Evolutionary conservation across 2,329 filamentous ascomycete genomes (phyloP), one percentile per base, ranked within the genome.

Genomic region (Rutstroemia sp.): DNA sequence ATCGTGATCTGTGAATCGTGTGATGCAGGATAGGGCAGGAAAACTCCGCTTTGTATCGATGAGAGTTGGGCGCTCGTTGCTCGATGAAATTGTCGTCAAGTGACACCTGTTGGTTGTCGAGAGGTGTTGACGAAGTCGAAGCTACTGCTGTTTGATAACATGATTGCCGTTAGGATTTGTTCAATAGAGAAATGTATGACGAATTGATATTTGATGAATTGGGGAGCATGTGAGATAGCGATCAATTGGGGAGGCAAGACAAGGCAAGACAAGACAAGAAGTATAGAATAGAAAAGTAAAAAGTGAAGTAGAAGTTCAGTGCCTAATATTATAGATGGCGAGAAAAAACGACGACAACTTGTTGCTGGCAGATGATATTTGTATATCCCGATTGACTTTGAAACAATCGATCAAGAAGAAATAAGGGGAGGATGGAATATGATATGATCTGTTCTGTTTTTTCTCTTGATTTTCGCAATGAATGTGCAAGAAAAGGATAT

Each of bases 131-230:
- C 47, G 59, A 63, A 57, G 62, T 63, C 57, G 60, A 60, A 58
- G 59, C 63, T 64, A 62, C 60, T 66, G 65, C 69, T 70, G 67
- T 70, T 69, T 68, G 66, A 60, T 57, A 65, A 64, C 68, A 70
- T 70, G 65, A 68, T 69, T 70, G 67, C 64, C 65, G 68, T 70
- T 66, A 70, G 64, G 63, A 64, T 57, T 34, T 63, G 54, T 64
- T 67, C 64, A 64, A 65, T 66, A 67, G 59, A 27, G 57, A 58
- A 54, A 49, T 57, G 53, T 44, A 54, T 57, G 49, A 46, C 63
- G 30, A 52, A 58, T 56, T 56, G 47, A 48, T 57, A 58, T 58
- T 59, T 53, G 51, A 51, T 49, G 46, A 55, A 44, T 23, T 56
- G 48, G 60, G 57, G 48, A 40, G 53, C 4, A 12, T 34, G 30